Base-by-base conservation (phyloP, 2,329 filamentous ascomycete species). In the Trichoderma endophyticum region DNA sequence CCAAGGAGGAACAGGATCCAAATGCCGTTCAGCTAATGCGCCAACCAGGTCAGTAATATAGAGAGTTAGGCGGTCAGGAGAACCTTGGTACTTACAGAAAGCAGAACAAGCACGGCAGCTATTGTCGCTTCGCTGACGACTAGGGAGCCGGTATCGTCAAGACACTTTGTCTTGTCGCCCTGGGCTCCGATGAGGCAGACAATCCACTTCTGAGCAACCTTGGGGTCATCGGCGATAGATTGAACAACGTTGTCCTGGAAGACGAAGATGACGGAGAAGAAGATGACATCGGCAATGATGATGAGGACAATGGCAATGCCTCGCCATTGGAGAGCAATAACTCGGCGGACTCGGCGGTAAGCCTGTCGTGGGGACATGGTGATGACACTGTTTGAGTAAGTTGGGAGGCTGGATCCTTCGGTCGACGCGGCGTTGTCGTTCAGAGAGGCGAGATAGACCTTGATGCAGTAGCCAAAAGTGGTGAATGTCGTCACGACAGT, bases 301-400 rank as follows among this genome's bases (percentile, higher is more conserved):
- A 98, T 92, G 67, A 97, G 85, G 15, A 98, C 94, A 73, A 98
- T 93, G 57, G 90, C 89, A 73, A 98, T 95, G 59, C 95, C 95
- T 76, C 95, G 89, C 96, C 96, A 99, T 81, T 99, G 96, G 4
- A 98, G 88, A 79, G 93, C 90, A 48, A 99, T 88, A 21, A 98
- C 94, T 75, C 94, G 92, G 75, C 91, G 90, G 48, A 99, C 89
- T 76, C 96, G 90, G 74, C 93, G 91, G 79, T 97, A 98, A 2
- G 97, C 93, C 78, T 97, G 94, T 69, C 93, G 90, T 12, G 95
- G 94, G 9, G 93, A 93, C 79, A 94, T 89, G 73, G 91, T 93
- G 74, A 89, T 89, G 71, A 95, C 84, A 80, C 93, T 97, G 78
- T 89, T 90, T 14, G 88, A 87, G 82, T 95, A 95, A 18, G 78